Evolutionary conservation across 768 basidiomycete species (phyloP).

Genomic region (Podaxis sp.): DNA sequence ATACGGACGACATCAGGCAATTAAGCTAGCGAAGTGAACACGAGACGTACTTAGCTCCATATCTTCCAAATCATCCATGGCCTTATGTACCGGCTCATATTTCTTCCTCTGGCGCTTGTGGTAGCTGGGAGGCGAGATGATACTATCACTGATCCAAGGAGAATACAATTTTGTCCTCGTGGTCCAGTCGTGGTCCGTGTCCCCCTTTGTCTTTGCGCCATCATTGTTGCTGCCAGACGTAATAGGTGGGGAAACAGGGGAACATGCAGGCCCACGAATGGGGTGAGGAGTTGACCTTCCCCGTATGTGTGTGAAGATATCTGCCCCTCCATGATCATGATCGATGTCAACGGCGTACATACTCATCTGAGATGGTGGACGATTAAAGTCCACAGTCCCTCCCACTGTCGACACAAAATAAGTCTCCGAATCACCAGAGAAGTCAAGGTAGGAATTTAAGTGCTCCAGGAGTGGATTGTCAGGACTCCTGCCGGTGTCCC

Average conservation of each 20-base stretch:
- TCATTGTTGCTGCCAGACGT: not conserved
- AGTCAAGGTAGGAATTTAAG: not conserved
- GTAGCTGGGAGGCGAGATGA: conserved; percentile 42
- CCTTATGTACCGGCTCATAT: not conserved
- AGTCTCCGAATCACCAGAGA: conserved; percentile 15
- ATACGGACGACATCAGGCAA: not conserved
- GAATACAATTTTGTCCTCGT: conserved; percentile 14
- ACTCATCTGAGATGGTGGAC: conserved; percentile 39
- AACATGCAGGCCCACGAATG: not conserved
- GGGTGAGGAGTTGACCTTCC: conserved; percentile 13
- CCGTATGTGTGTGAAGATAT: conserved; percentile 11
- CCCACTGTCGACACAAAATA: conserved; percentile 26
- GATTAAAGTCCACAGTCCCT: conserved; percentile 35
- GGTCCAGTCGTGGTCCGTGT: not conserved
- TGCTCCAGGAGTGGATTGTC: not conserved
- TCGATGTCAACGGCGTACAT: conserved; percentile 23
- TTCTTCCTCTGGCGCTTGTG: conserved; percentile 21
- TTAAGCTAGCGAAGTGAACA: not conserved
- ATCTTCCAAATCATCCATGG: not conserved
- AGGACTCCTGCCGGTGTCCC: not conserved
- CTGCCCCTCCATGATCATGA: conserved; percentile 18
- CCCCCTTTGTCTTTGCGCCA: not conserved
- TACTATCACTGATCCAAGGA: conserved; percentile 42
- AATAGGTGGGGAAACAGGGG: not conserved
- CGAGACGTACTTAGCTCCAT: not conserved